These are phyloP conservation scores for Rhinocladiella mackenziei DNA, from an alignment of 2,329 filamentous ascomycete genomes.

Conservation along the genomic window DNA sequence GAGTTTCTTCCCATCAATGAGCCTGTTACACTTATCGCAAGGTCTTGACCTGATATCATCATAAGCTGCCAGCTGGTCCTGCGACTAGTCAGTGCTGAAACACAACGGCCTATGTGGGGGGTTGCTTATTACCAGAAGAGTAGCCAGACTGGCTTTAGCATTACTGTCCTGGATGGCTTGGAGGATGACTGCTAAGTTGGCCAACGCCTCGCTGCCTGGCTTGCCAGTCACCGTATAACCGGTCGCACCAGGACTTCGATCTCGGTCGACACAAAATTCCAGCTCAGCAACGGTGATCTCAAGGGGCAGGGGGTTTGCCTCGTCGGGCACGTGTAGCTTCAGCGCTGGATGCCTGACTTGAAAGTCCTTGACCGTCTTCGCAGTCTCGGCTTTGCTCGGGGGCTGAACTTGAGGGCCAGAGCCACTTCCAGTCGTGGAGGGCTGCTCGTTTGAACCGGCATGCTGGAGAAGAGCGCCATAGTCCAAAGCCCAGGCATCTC, in stretches of 20 bases:
- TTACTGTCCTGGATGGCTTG: slow-evolving; percentile 33
- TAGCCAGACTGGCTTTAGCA: slow-evolving; percentile 37
- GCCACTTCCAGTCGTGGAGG: slow-evolving; percentile 2
- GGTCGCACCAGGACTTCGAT: slow-evolving; percentile 14
- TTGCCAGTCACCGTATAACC: slow-evolving; percentile 38
- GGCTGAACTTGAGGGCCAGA: background rate
- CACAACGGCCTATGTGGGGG: slow-evolving; percentile 15
- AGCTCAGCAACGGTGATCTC: slow-evolving; percentile 32
- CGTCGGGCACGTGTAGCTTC: slow-evolving; percentile 14
- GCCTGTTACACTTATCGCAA: slow-evolving; percentile 38
- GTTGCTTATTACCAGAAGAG: slow-evolving; percentile 40
- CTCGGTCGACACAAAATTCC: slow-evolving; percentile 34
- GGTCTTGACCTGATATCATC: slow-evolving; percentile 38
- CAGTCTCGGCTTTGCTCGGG: slow-evolving; percentile 10
- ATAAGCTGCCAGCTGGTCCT: slow-evolving; percentile 45
- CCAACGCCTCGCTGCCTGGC: slow-evolving; percentile 31
- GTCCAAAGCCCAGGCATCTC: slow-evolving; percentile 42
- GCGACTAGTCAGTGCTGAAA: slow-evolving; percentile 10
- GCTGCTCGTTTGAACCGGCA: slow-evolving; percentile 32
- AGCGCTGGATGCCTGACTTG: slow-evolving; percentile 17
- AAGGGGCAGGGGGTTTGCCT: slow-evolving; percentile 16
- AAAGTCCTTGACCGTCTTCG: slow-evolving; percentile 18
- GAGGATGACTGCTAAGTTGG: slow-evolving; percentile 36
- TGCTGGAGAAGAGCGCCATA: slow-evolving; percentile 37
- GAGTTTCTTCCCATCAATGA: slow-evolving; percentile 37